phyloP scores from a whole-genome alignment of 1,284 basidiomycete genomes.

The Sporisorium exsertum region DNA sequence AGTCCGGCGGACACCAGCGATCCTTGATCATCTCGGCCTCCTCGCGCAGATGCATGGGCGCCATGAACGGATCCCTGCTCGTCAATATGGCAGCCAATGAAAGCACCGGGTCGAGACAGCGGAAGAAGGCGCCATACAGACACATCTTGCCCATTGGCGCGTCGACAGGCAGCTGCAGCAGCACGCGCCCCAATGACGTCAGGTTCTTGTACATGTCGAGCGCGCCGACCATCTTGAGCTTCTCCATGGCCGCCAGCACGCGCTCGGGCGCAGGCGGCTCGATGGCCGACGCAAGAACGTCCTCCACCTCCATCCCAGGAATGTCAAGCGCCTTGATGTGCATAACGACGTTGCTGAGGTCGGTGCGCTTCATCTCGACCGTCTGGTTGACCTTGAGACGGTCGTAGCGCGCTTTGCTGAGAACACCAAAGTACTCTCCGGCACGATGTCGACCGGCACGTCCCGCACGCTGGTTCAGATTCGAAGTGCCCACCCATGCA shows the following conservation, averaged over 20 bases:
- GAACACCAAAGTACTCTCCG: constrained; percentile 90
- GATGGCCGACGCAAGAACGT: constrained; percentile 85
- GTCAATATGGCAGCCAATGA: constrained; percentile 90
- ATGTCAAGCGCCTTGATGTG: constrained; percentile 97
- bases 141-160: constrained; percentile 90
- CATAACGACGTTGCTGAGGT: constrained; percentile 73
- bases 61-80: constrained; percentile 89
- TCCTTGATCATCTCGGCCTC: constrained; percentile 78
- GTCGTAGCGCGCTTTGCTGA: constrained; percentile 77
- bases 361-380: constrained; percentile 89
- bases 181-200: constrained; percentile 86
- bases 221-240: constrained; percentile 87
- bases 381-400: constrained; percentile 83
- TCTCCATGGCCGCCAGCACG: constrained; percentile 83
- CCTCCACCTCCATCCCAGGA: constrained; percentile 85
- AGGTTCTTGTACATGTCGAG: constrained; percentile 82
- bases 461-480: constrained; percentile 91
- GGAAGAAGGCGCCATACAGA: constrained; percentile 91
- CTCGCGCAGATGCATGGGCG: constrained; percentile 74
- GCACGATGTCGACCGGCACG: constrained; percentile 91
- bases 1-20: constrained; percentile 82
- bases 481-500: constrained; percentile 92
- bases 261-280: constrained; percentile 87
- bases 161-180: constrained; percentile 90
- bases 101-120: constrained; percentile 88